Base-by-base conservation (phyloP, 495 filamentous ascomycete genomes). In the Penicillium paradoxum region DNA sequence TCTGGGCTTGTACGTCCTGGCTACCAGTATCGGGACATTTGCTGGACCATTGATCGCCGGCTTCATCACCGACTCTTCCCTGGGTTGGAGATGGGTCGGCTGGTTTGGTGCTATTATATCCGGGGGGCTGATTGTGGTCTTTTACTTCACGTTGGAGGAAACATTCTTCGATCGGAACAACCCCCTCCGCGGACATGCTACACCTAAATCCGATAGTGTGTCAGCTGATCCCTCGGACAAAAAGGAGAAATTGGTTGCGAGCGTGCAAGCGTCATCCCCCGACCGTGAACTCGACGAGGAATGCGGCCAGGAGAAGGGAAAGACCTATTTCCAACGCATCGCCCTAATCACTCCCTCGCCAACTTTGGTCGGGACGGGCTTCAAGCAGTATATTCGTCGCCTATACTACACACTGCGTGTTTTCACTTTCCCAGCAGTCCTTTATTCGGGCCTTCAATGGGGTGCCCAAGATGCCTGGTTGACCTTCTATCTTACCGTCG, bases 381-480 rank as follows among this genome's bases (percentile, higher is more conserved):
- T 67, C 44, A 60, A 60, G 25, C 64, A 67, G 34, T 67, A 67
- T 45, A 55, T 13, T 40, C 38, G 24, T 30, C 62, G 59, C 19
- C 39, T 67, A 18, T 54, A 55, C 25, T 49, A 68, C 42, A 63
- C 57, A 6, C 43, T 71, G 36, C 62, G 67, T 21, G 51, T 71
- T 15, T 68, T 71, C 51, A 59, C 43, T 4, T 69, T 71, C 49
- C 68, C 68, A 0, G 67, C 66, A 5, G 66, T 71, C 21, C 40
- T 66, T 21, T 71, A 58, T 43, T 65, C 64, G 6, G 64, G 64
- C 17, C 46, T 71, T 17, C 67, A 70, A 43, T 71, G 67, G 68
- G 67, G 67, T 21, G 67, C 60, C 14, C 68, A 71, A 42, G 68
- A 71, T 50, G 68, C 68, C 4, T 71, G 67, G 67, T 43, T 71